Conservation (phyloP, 805 yeast species). For the Lachancea lanzarotensis region DNA sequence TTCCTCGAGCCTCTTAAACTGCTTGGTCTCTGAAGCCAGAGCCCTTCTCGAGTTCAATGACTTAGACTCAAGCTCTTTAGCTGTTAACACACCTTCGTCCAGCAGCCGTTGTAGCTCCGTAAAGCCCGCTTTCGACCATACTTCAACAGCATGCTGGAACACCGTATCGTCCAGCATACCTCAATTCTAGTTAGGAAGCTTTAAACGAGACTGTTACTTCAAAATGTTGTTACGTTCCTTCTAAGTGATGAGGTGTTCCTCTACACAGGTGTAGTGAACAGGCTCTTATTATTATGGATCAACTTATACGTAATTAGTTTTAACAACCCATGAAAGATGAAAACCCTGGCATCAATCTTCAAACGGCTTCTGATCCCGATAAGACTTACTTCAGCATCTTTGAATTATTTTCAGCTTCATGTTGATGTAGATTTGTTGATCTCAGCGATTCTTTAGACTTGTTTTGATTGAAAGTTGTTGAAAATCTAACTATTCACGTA, state of each 20-base stretch:
- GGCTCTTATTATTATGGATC: not conserved
- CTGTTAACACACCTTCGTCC: constrained; percentile 67
- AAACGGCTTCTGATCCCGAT: too few species aligned
- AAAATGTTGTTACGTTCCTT: not conserved
- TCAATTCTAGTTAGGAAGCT: not conserved
- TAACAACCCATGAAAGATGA: too few species aligned
- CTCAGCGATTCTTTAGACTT: too few species aligned
- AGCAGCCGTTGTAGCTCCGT: constrained; percentile 62
- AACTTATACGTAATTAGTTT: not conserved
- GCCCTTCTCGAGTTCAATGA: constrained; percentile 68
- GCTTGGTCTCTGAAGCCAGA: constrained; percentile 76
- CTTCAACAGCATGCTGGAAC: constrained; percentile 46
- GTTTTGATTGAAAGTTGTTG: too few species aligned
- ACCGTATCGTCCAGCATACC: constrained; percentile 4
- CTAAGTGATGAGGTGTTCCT: not conserved
- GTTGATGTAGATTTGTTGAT: too few species aligned
- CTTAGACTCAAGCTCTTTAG: constrained; percentile 61
- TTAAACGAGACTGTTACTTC: not conserved
- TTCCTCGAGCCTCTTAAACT: constrained; percentile 63
- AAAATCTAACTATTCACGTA: too few species aligned
- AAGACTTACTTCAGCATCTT: too few species aligned
- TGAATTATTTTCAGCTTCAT: too few species aligned
- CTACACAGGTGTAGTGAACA: too few species aligned
- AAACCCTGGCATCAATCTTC: too few species aligned
- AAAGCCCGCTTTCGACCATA: constrained; percentile 72